Evolutionary conservation across 1,139 yeast species (phyloP), one percentile per base, ranked within the genome.

Genomic region (Saccharomyces hybrid): DNA sequence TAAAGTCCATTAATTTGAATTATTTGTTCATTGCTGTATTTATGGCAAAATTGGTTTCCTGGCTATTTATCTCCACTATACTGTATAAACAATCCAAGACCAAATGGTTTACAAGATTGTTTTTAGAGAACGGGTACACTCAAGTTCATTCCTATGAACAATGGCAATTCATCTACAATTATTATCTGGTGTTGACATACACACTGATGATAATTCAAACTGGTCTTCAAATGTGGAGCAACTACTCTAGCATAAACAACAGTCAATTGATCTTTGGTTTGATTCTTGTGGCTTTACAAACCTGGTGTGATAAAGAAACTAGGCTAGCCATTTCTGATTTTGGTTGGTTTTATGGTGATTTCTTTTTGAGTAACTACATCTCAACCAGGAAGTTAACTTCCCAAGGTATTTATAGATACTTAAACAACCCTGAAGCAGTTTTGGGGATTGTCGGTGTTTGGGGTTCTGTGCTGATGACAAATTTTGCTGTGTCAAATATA

Each of bases 261-360:
- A 75, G 75, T 52, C 80, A 81, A 74, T 63, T 78, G 31, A 78
- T 79, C 46, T 79, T 88, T 63, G 77, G 91, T 58, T 64, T 82
- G 32, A 81, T 86, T 58, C 73, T 86, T 50, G 74, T 86, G 21
- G 65, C 78, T 9, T 75, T 89, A 48, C 96, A 88, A 65, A 68
- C 79, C 28, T 83, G 91, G 88, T 86, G 90, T 46, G 83, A 86
- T 61, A 67, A 77, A 41, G 86, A 90, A 16, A 86, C 88, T 47
- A 78, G 84, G 61, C 82, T 82, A 55, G 84, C 88, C 59, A 82
- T 88, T 61, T 95, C 95, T 3, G 87, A 86, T 59, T 87, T 85
- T 69, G 95, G 96, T 14, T 88, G 95, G 95, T 88, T 87, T 65
- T 88, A 86, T 67, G 96, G 96, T 56, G 96, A 88, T 68, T 88